Conservation (phyloP, 2,329 filamentous ascomycete genomes). For the Trichoderma atrobrunneum region DNA sequence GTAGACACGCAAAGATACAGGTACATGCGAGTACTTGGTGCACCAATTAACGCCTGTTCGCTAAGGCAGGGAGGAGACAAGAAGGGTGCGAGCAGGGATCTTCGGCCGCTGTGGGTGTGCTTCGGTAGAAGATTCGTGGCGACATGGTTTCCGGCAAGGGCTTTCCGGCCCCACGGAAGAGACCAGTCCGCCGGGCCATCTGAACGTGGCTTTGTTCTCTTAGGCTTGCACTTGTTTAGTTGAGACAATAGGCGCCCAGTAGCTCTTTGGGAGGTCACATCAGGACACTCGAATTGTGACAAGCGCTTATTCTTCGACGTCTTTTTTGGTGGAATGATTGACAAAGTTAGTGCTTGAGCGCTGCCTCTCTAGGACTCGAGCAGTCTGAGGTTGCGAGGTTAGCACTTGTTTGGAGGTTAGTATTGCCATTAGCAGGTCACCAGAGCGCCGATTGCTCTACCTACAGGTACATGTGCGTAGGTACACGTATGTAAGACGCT, state of each 20-base stretch:
- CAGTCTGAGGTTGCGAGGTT: neutral
- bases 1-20: neutral
- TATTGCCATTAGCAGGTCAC: neutral
- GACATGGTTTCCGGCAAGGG: constrained; percentile 29
- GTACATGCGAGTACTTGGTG: neutral
- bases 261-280: neutral
- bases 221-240: constrained; percentile 1
- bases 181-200: constrained; percentile 7
- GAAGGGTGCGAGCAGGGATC: neutral
- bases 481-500: constrained; percentile 5
- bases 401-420: neutral
- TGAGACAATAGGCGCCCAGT: constrained; percentile 9
- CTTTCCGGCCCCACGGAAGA: constrained; percentile 32
- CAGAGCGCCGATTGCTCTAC: neutral
- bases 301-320: neutral
- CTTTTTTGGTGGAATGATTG: neutral
- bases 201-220: constrained; percentile 5
- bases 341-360: neutral
- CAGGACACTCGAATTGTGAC: neutral
- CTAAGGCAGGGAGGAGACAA: neutral
- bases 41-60: neutral
- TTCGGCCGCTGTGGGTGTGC: constrained; percentile 11
- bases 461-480: neutral
- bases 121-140: constrained; percentile 17
- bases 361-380: neutral